Percentiles rank a stretch among this genome's conserved stretches.
Conservation (phyloP, 2,329 filamentous ascomycete genomes). For the Hysterium pulicare region DNA sequence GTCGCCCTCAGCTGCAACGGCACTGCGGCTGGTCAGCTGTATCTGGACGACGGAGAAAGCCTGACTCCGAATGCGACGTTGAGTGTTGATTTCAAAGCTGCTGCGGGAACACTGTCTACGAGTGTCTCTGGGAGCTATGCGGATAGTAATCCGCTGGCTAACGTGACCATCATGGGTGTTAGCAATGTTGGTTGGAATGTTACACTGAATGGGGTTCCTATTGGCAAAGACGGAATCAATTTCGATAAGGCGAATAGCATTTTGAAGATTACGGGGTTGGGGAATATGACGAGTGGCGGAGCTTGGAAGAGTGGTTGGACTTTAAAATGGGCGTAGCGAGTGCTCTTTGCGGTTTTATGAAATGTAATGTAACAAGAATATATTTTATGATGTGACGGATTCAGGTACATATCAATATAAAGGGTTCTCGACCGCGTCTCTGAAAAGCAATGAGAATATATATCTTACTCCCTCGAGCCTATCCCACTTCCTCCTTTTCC, state of each 20-base stretch:
- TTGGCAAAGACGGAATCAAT: slow-evolving; percentile 45
- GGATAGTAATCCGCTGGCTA: slow-evolving; percentile 58
- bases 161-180: slow-evolving; percentile 62
- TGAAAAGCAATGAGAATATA: too few relatives aligned
- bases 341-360: too few relatives aligned
- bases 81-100: slow-evolving; percentile 51
- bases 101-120: slow-evolving; percentile 46
- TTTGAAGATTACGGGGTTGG: slow-evolving; percentile 51
- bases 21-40: slow-evolving; percentile 59
- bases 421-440: too few relatives aligned
- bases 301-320: slow-evolving; percentile 60
- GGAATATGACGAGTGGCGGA: slow-evolving; percentile 48
- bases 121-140: slow-evolving; percentile 51
- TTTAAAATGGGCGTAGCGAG: slow-evolving; percentile 59
- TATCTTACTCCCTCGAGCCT: too few relatives aligned
- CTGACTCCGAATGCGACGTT: slow-evolving; percentile 55
- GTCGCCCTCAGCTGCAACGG: slow-evolving; percentile 57
- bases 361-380: too few relatives aligned
- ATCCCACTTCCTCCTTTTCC: too few relatives aligned
- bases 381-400: too few relatives aligned
- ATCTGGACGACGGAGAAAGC: slow-evolving; percentile 73
- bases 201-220: slow-evolving; percentile 47
- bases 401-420: too few relatives aligned
- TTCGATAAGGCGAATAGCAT: slow-evolving; percentile 50
- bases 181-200: slow-evolving; percentile 33